Evolutionary conservation across 2,329 filamentous ascomycete species (phyloP), one percentile per base, ranked within the genome.

Genomic region (Lachnellula hyalina): DNA sequence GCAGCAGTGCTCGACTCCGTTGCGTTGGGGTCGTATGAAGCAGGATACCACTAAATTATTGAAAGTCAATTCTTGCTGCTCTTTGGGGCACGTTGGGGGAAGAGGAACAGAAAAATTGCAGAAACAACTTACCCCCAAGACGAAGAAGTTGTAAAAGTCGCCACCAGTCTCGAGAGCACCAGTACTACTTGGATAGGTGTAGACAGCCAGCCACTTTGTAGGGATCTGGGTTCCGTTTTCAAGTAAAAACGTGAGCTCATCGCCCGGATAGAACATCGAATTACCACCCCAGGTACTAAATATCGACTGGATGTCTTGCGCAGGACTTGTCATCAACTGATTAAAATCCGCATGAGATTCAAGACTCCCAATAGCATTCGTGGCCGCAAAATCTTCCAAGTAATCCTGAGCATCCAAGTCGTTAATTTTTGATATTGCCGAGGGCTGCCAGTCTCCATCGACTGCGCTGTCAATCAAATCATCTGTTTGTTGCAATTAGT

Each of bases 371-470:
- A 67, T 42, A 55, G 64, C 58, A 56, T 68, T 64, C 60, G 67
- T 63, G 54, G 68, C 72, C 63, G 59, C 64, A 35, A 74, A 75
- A 1, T 75, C 69, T 42, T 76, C 69, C 34, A 83, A 68, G 52
- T 74, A 78, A 0, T 72, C 69, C 3, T 72, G 73, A 2, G 75
- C 77, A 48, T 81, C 71, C 45, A 75, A 64, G 25, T 77, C 81
- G 59, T 86, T 79, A 64, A 85, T 83, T 52, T 74, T 70, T 1
- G 70, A 66, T 32, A 85, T 73, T 1, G 79, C 71, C 1, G 77
- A 79, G 67, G 57, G 72, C 59, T 58, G 46, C 14, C 48, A 58
- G 15, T 8, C 65, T 6, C 68, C 73, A 25, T 35, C 38, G 17
- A 35, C 47, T 6, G 53, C 35, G 21, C 62, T 67, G 51, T 77